phyloP scores from a whole-genome alignment of 176 grass and related monocot species.

The Carex pumila region DNA sequence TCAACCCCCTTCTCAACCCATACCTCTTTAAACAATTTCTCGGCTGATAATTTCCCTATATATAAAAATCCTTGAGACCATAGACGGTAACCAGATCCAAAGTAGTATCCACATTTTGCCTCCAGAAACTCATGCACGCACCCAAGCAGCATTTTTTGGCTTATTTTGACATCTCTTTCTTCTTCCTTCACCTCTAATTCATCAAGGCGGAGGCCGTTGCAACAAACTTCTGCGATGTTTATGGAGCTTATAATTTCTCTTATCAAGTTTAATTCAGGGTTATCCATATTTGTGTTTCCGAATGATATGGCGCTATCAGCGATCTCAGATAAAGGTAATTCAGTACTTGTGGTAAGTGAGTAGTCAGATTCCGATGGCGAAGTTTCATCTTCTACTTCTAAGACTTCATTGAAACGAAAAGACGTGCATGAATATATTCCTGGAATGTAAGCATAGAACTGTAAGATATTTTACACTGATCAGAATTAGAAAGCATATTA shows the following conservation, averaged over 20 bases:
- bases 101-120: conserved; percentile 56
- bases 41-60: conserved; percentile 36
- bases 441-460: conserved; percentile 30
- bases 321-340: conserved; percentile 46
- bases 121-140: conserved; percentile 54
- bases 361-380: conserved; percentile 57
- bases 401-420: conserved; percentile 32
- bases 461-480: not conserved
- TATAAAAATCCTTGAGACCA: conserved; percentile 62
- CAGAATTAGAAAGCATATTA: not conserved
- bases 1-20: conserved; percentile 45
- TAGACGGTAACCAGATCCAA: conserved; percentile 49
- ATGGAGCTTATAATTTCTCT: conserved; percentile 47
- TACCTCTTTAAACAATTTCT: conserved; percentile 72
- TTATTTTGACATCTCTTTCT: conserved; percentile 36
- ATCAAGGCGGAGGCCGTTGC: conserved; percentile 45
- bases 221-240: conserved; percentile 19
- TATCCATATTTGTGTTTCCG: conserved; percentile 4
- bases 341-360: conserved; percentile 42
- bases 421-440: conserved; percentile 46
- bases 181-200: conserved; percentile 46
- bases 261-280: conserved; percentile 56
- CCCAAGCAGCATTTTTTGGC: conserved; percentile 62
- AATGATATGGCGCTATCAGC: conserved; percentile 36
- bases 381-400: conserved; percentile 36